A percentile compares a stretch with the other conserved stretches of the same genome.
These are phyloP conservation scores for Sphaerulina musiva DNA, from an alignment of 2,329 filamentous ascomycete species.

Conservation along the genomic window DNA sequence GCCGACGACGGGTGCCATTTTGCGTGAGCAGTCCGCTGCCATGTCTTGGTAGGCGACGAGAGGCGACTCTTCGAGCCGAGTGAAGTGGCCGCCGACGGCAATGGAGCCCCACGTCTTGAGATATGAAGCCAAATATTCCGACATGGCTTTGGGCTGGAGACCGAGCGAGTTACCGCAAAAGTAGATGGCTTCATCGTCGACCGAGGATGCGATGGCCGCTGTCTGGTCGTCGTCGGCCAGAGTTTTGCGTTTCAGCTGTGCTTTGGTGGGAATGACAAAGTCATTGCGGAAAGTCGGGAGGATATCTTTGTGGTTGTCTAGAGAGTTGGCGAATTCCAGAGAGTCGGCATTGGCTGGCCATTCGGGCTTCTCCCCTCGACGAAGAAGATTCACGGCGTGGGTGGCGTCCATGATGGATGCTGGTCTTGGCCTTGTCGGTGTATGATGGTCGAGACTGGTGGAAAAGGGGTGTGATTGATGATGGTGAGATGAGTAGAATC, in stretches of 20 bases:
- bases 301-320: constrained; percentile 22
- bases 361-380: constrained; percentile 20
- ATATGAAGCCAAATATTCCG: constrained; percentile 61
- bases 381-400: constrained; percentile 22
- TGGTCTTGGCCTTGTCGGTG: not conserved
- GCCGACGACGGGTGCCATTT: constrained; percentile 68
- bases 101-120: constrained; percentile 78
- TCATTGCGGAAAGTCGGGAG: constrained; percentile 38
- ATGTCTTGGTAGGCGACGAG: constrained; percentile 70
- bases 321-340: constrained; percentile 24
- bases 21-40: constrained; percentile 63
- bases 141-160: constrained; percentile 66
- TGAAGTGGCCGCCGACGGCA: constrained; percentile 72
- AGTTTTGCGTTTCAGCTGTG: constrained; percentile 59
- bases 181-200: constrained; percentile 56
- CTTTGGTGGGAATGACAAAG: constrained; percentile 70
- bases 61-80: constrained; percentile 50
- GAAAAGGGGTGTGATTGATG: not conserved
- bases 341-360: constrained; percentile 25
- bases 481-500: too few species aligned
- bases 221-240: constrained; percentile 35
- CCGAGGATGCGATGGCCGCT: constrained; percentile 11
- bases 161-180: constrained; percentile 87
- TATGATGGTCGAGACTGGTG: not conserved
- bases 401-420: constrained; percentile 22